Evolutionary conservation across 768 basidiomycete species (phyloP), one percentile per base, ranked within the genome.

Genomic region (Calocybe indica): DNA sequence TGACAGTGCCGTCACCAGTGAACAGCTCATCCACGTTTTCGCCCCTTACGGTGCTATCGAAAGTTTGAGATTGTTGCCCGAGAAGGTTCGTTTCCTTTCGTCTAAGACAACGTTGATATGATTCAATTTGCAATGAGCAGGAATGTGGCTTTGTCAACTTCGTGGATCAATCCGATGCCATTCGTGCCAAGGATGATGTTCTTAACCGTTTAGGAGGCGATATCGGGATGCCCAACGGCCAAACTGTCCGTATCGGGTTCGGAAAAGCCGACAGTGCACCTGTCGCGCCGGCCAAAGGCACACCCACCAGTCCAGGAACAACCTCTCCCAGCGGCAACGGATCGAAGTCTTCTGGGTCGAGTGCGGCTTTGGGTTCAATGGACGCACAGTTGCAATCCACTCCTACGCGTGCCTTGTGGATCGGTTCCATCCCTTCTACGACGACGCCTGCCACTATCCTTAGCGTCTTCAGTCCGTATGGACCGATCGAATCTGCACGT

Each of bases 101-200:
- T 41, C 5, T 41, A 52, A 34, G 39, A 37, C 28, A 46, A 44
- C 37, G 52, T 48, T 37, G 31, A 49, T 55, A 40, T 33, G 37
- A 36, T 39, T 48, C 12, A 48, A 13, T 32, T 33, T 38, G 22
- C 12, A 43, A 14, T 39, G 29, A 30, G 34, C 51, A 97, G 94
- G 93, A 96, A 64, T 99, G 96, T 62, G 96, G 95, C 7, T 99
- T 99, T 62, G 95, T 99, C 62, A 99, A 99, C 63, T 99, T 96
- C 62, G 91, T 96, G 39, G 93, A 96, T 54, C 88, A 90, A 62
- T 77, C 82, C 1, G 95, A 98, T 64, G 95, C 95, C n/a, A 85
- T 98, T 54, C 84, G 92, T 49, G 96, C 96, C 9, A 95, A 96
- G 62, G 96, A 99, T 28, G 96, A 99, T 66, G 94, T 99, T 36